Evolutionary conservation across 345 rosid species (phyloP), one percentile per base, ranked within the genome.

Genomic region (Anacardium occidentale): DNA sequence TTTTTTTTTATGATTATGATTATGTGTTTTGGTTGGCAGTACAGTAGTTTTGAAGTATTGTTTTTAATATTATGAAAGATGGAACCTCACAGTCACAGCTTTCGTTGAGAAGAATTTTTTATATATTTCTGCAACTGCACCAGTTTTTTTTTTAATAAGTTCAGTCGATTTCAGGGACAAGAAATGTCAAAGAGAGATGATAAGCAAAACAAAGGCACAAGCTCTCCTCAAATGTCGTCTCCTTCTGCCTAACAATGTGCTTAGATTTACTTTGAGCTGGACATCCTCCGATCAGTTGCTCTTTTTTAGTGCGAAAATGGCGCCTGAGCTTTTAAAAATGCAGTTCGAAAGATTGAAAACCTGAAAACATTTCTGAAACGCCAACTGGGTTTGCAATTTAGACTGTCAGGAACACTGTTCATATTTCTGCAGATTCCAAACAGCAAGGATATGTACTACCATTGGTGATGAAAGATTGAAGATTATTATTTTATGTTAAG

Each of bases 121-220:
- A 34, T 22, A 47, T 66, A 17, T 48, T 22, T 3, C 44, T 24
- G 40, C 42, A 26, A 48, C 4, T 20, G 45, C 24, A 22, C 47
- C 1, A 1, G 10, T 2, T 32, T 56, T 21, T 2, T 32, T 56
- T 21, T 60, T 60, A 25, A 29, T 69, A 5, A 61, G 25, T 61
- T 32, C 12, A 45, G 52, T 21, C 51, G 7, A n/a, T 64, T 64
- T 1, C 22, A n/a, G 18, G 59, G 22, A 24, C 17, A 42, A 48
- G 17, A 20, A 63, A 42, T 64, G 69, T 45, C 72, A 59, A 75
- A 62, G 10, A 57, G 13, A 44, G 78, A 77, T 74, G 71, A 52
- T 1, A 20, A 45, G 25, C 68, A 68, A 72, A 65, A 68, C 77
- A 78, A 75, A 47, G 1, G 1, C n/a, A 26, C 70, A 44, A 52